Conservation (phyloP, 2,329 filamentous ascomycete species). For the Beauveria caledonica region DNA sequence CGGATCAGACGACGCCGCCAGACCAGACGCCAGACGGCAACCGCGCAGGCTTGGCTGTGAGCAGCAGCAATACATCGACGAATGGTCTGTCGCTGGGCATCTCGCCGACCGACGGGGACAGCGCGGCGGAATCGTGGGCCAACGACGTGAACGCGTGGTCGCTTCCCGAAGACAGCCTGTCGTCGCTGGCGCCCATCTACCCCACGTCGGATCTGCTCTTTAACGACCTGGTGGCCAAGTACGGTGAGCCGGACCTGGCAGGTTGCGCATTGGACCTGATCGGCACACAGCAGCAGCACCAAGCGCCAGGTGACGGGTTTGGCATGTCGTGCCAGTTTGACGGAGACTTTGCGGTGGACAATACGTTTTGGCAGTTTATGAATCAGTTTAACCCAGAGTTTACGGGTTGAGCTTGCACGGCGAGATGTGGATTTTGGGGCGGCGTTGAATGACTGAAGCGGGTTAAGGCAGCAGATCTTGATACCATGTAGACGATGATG, state of each 20-base stretch:
- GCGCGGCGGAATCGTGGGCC: not conserved
- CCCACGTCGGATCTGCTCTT: slow-evolving; percentile 50
- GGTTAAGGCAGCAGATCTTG: not conserved
- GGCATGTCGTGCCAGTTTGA: slow-evolving; percentile 39
- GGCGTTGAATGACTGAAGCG: too few relatives aligned
- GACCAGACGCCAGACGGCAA: not conserved
- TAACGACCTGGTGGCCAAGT: slow-evolving; percentile 43
- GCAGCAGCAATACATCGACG: not conserved
- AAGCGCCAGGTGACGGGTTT: slow-evolving; percentile 12
- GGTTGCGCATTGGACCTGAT: not conserved
- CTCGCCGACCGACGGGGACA: slow-evolving; percentile 9
- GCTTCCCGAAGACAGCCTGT: slow-evolving; percentile 27
- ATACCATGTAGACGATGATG: not conserved
- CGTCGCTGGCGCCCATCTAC: slow-evolving; percentile 45
- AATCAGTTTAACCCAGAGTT: slow-evolving; percentile 25
- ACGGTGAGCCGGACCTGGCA: slow-evolving; percentile 16
- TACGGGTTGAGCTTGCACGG: not conserved
- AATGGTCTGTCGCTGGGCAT: slow-evolving; percentile 2
- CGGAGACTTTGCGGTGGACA: slow-evolving; percentile 44
- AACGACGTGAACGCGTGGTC: slow-evolving; percentile 10
- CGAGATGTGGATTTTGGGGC: too few relatives aligned
- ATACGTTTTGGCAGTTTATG: slow-evolving; percentile 46
- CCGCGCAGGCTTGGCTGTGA: not conserved
- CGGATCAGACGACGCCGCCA: not conserved
- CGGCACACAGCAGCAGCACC: slow-evolving; percentile 4